phyloP scores from a whole-genome alignment of 345 rosid species.

The Citrus trifoliata region DNA sequence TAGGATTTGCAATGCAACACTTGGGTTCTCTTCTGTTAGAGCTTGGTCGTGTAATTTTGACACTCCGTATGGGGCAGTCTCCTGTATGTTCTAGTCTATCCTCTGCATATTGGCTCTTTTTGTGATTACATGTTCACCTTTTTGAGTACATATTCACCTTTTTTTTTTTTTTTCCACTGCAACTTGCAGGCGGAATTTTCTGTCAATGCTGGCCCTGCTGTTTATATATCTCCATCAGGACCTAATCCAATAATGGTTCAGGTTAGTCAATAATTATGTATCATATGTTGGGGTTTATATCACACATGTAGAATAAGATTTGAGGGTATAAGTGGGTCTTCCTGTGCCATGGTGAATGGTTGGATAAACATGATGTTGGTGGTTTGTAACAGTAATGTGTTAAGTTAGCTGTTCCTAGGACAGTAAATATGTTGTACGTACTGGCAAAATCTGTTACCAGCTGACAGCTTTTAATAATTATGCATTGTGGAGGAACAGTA shows the following conservation, averaged over 20 bases:
- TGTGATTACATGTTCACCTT: background rate
- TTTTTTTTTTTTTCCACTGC: background rate
- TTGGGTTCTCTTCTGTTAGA: conserved; percentile 87
- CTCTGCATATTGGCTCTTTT: background rate
- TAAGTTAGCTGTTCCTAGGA: background rate
- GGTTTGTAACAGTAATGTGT: background rate
- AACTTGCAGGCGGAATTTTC: conserved; percentile 58
- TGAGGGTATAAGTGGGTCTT: background rate
- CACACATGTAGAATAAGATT: background rate
- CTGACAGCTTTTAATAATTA: background rate
- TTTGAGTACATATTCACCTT: background rate
- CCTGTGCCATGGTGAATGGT: background rate
- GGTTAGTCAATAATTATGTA: conserved; percentile 38
- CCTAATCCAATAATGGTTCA: conserved; percentile 98
- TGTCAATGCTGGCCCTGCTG: conserved; percentile 91
- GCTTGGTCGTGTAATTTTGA: conserved; percentile 88
- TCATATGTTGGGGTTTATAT: background rate
- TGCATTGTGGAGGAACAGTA: background rate
- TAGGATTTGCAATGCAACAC: conserved; percentile 82
- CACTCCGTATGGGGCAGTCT: conserved; percentile 77
- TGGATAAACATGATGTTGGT: background rate
- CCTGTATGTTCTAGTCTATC: conserved; percentile 44
- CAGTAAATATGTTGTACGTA: background rate
- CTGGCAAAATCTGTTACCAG: background rate
- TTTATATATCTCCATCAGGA: conserved; percentile 84